Conservation (phyloP, 345 rosid species). For the Acer campestre region DNA sequence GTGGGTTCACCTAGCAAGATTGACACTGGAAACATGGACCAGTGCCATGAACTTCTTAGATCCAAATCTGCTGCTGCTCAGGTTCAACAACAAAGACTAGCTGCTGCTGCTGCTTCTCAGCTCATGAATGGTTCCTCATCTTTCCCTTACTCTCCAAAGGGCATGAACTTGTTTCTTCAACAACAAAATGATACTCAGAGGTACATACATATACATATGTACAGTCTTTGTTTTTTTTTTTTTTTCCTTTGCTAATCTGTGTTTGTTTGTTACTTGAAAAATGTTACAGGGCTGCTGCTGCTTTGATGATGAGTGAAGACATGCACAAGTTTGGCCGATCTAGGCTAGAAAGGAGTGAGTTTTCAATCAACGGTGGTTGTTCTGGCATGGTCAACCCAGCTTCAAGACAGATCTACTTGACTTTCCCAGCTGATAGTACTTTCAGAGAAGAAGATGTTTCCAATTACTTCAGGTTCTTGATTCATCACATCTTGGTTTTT, state of each 20-base stretch:
- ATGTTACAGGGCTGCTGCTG: constrained; percentile 54
- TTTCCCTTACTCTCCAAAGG: constrained; percentile 71
- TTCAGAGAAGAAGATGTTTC: constrained; percentile 93
- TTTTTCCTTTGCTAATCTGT: not conserved
- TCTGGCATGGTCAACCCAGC: constrained; percentile 71
- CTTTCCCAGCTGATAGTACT: constrained; percentile 96
- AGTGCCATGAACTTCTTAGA: constrained; percentile 74
- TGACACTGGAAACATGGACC: constrained; percentile 49
- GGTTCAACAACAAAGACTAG: constrained; percentile 59
- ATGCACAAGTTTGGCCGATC: constrained; percentile 67
- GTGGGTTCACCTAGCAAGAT: constrained; percentile 81
- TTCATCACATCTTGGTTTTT: not conserved
- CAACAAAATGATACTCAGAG: constrained; percentile 74
- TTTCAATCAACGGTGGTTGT: constrained; percentile 34
- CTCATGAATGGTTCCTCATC: constrained; percentile 47
- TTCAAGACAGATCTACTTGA: constrained; percentile 92
- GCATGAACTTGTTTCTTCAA: constrained; percentile 61
- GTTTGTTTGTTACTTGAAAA: not conserved
- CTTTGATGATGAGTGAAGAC: constrained; percentile 75
- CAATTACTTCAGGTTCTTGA: constrained; percentile 71
- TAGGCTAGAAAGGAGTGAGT: constrained; percentile 76
- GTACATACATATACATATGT: constrained; percentile 22
- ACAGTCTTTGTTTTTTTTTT: no score
- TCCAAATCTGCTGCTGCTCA: constrained; percentile 67
- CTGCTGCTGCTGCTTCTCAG: constrained; percentile 49